A percentile compares a stretch with the other conserved stretches of the same genome.
Conservation (phyloP, 371 early-diverging fungal genomes). For the Mortierella polycephala region DNA sequence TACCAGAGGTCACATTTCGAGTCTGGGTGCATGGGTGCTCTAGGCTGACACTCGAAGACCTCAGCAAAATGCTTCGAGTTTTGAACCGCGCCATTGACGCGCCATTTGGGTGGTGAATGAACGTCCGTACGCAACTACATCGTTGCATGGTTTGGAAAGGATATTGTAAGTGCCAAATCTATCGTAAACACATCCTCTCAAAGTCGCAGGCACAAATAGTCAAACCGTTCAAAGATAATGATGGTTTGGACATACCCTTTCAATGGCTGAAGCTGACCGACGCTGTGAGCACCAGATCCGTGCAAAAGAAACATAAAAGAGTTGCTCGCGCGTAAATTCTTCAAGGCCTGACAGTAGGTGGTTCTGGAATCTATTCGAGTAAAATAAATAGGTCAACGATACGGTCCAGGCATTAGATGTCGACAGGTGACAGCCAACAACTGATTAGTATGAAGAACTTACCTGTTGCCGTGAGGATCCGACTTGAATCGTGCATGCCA, state of each 20-base stretch:
- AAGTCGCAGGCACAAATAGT: background rate
- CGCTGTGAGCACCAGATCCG: constrained; percentile 66
- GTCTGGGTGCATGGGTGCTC: constrained; percentile 68
- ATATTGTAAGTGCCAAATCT: background rate
- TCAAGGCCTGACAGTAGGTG: constrained; percentile 66
- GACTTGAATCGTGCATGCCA: constrained; percentile 55
- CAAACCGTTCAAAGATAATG: background rate
- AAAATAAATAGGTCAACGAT: background rate
- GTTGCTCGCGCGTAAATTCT: constrained; percentile 62
- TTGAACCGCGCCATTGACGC: constrained; percentile 75
- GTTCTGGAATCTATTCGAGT: constrained; percentile 29
- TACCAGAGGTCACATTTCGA: constrained; percentile 68
- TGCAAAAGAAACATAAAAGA: constrained; percentile 69
- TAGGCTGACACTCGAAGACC: constrained; percentile 69
- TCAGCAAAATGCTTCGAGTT: constrained; percentile 75
- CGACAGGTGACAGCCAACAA: background rate
- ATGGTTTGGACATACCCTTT: constrained; percentile 49
- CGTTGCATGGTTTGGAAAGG: background rate
- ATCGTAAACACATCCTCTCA: background rate
- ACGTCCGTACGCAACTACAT: constrained; percentile 57
- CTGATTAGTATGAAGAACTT: background rate
- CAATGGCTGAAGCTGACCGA: constrained; percentile 57
- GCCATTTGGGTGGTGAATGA: constrained; percentile 67
- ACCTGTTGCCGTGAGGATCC: constrained; percentile 55
- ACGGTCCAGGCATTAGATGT: too few relatives aligned